Percentiles rank a stretch among this genome's conserved stretches.
phyloP scores from a whole-genome alignment of 2,329 filamentous ascomycete species.

The Penicillium sp. region DNA sequence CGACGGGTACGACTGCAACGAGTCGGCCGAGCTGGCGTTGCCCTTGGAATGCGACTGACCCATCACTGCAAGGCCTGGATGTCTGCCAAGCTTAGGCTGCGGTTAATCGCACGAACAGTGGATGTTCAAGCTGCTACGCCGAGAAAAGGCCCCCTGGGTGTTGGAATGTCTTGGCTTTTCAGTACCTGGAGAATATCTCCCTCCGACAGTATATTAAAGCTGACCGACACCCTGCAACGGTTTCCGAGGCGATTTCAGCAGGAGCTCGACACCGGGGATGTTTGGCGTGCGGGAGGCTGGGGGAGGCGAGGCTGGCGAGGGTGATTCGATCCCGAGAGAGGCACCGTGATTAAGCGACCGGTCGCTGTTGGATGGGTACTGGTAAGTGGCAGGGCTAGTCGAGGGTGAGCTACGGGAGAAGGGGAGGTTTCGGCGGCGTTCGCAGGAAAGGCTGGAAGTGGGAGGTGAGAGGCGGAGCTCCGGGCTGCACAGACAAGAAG shows the following conservation, averaged over 20 bases:
- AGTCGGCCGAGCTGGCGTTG: slow-evolving; percentile 57
- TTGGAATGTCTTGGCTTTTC: slow-evolving; percentile 34
- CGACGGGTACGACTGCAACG: slow-evolving; percentile 81
- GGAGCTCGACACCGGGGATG: background rate
- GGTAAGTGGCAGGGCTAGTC: too few species aligned
- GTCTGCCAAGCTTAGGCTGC: slow-evolving; percentile 31
- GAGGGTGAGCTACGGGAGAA: too few species aligned
- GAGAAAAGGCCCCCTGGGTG: slow-evolving; percentile 22
- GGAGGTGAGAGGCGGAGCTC: too few species aligned
- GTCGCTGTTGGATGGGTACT: too few species aligned
- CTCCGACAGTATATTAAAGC: slow-evolving; percentile 21
- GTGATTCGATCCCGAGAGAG: too few species aligned
- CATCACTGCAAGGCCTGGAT: slow-evolving; percentile 41
- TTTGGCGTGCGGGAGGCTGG: too few species aligned
- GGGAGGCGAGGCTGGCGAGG: too few species aligned
- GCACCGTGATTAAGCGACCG: too few species aligned
- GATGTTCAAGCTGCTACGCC: slow-evolving; percentile 23
- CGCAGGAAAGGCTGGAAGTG: too few species aligned
- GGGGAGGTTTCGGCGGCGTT: background rate
- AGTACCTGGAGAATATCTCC: slow-evolving; percentile 12
- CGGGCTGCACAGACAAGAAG: background rate
- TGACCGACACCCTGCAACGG: slow-evolving; percentile 4
- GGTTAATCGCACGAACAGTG: slow-evolving; percentile 24
- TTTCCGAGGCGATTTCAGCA: too few species aligned
- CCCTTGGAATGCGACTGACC: slow-evolving; percentile 54